Percentiles rank a stretch among this genome's conserved stretches.
phyloP scores from a whole-genome alignment of 78 protist species.

The Chrysochromulina parva region DNA sequence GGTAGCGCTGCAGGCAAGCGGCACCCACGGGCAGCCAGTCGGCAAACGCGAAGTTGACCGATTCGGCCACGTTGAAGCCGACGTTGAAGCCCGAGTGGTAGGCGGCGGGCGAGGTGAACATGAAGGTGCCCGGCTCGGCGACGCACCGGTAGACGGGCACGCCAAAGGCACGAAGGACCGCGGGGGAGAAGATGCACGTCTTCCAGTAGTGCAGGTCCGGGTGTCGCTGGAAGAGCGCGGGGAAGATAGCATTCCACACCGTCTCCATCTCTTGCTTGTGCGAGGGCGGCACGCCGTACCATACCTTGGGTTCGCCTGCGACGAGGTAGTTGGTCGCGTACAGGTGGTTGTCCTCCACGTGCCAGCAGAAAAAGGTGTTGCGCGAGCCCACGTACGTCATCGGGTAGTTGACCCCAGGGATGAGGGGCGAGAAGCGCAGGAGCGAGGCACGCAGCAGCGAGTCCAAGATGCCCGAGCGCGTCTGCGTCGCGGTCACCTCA shows the following conservation, averaged over 20 bases:
- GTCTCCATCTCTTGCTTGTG: not conserved
- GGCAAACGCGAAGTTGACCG: not conserved
- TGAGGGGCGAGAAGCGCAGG: slow-evolving; percentile 16
- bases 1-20: not conserved
- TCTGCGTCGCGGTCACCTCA: not conserved
- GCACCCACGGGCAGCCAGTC: not conserved
- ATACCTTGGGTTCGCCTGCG: slow-evolving; percentile 5
- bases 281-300: slow-evolving; percentile 5
- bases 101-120: not conserved
- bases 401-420: slow-evolving; percentile 29
- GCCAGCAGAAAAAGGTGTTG: slow-evolving; percentile 25
- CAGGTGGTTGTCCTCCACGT: slow-evolving; percentile 23
- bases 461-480: slow-evolving; percentile 10
- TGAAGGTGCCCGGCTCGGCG: not conserved
- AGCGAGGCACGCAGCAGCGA: slow-evolving; percentile 2
- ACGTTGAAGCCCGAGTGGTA: slow-evolving; percentile 14
- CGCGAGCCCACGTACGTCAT: not conserved
- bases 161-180: not conserved
- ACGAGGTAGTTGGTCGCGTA: not conserved
- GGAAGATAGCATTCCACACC: not conserved
- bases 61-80: slow-evolving; percentile 29
- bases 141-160: not conserved
- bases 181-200: slow-evolving; percentile 13
- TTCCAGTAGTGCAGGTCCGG: slow-evolving; percentile 9
- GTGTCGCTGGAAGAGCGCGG: not conserved